Evolutionary conservation across 176 grass and related monocot genomes (phyloP).

Genomic region (Raddia distichophylla): DNA sequence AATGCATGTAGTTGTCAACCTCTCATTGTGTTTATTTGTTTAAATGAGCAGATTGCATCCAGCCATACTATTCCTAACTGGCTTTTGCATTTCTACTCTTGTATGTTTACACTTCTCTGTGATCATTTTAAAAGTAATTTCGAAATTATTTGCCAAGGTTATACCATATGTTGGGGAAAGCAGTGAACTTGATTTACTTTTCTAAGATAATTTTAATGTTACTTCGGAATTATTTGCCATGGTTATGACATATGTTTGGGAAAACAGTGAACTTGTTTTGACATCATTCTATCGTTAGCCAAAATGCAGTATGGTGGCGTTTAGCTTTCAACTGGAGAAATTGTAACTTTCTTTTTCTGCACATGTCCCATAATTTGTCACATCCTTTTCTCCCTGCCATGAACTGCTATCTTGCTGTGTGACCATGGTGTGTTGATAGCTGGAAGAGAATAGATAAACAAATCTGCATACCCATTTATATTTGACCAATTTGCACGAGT

Average conservation of each 20-base stretch:
- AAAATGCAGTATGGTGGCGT: not conserved
- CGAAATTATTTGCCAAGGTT: not conserved
- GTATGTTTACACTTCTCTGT: not conserved
- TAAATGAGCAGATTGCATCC: not conserved
- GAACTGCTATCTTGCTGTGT: conserved; percentile 9
- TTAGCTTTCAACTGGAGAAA: conserved; percentile 9
- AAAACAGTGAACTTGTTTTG: not conserved
- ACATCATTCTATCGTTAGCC: not conserved
- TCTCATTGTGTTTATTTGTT: not conserved
- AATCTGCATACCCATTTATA: not conserved
- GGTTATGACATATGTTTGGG: not conserved
- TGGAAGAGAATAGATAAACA: not conserved
- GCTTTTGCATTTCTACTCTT: not conserved
- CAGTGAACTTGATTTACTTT: not conserved
- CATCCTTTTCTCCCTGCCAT: not conserved
- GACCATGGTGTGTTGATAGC: conserved; percentile 5
- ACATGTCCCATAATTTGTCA: conserved; percentile 8
- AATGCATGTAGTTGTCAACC: not conserved
- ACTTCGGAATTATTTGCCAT: not conserved
- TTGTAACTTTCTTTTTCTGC: not conserved
- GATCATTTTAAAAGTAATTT: not conserved
- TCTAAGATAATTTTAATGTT: not conserved
- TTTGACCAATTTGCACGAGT: not conserved
- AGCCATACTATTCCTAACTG: not conserved
- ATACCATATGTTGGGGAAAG: not conserved